phyloP scores from a whole-genome alignment of 768 basidiomycete genomes.

The Gymnopilus junonius region DNA sequence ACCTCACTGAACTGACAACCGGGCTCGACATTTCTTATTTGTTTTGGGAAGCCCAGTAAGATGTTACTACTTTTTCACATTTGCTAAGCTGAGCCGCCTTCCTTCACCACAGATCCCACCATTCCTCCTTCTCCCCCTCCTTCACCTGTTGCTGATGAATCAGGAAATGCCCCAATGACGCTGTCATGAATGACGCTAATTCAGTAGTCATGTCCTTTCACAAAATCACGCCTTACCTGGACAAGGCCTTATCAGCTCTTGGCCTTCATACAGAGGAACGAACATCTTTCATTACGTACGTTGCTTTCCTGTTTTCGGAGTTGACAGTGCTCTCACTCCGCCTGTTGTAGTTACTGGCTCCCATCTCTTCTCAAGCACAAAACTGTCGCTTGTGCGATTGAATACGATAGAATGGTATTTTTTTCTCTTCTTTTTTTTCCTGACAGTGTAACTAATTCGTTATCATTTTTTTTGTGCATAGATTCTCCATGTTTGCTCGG shows the following conservation, averaged over 20 bases:
- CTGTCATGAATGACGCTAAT: conserved; percentile 25
- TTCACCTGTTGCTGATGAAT: not conserved
- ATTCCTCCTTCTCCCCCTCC: not conserved
- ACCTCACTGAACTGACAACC: conserved; percentile 31
- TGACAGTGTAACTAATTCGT: no score
- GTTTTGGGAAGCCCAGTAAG: conserved; percentile 31
- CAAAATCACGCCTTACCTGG: conserved; percentile 39
- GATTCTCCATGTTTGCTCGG: not conserved
- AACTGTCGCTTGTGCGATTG: conserved; percentile 32
- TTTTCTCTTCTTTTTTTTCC: not conserved
- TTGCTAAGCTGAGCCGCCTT: not conserved
- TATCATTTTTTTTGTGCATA: not conserved
- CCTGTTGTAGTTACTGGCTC: conserved; percentile 44
- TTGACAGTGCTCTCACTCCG: not conserved
- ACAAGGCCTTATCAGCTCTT: conserved; percentile 34
- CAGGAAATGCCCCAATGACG: conserved; percentile 2
- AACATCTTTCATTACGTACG: conserved; percentile 45
- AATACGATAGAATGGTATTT: not conserved
- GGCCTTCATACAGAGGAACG: conserved; percentile 44
- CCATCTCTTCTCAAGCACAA: conserved; percentile 43
- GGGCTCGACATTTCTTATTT: conserved; percentile 36
- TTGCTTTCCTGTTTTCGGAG: not conserved
- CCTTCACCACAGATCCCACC: not conserved
- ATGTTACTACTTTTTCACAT: not conserved
- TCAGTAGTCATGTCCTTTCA: conserved; percentile 32